Evolutionary conservation across 768 basidiomycete species (phyloP), one percentile per base, ranked within the genome.

Genomic region (Hirschioporus abietinus): DNA sequence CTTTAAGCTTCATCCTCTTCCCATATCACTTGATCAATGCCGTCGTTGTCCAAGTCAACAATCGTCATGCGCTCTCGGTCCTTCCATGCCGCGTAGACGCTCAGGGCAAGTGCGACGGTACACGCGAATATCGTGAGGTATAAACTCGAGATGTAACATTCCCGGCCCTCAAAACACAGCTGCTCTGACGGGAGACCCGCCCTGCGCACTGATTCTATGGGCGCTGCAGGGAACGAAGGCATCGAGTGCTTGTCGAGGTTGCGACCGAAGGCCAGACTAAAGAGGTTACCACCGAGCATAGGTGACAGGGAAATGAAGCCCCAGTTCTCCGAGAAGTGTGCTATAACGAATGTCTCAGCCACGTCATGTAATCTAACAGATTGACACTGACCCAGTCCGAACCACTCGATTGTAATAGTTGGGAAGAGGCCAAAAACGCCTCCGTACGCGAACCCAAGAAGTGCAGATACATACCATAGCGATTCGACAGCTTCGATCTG

Each of bases 371-470:
- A 27, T 15, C 35, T 25, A 35, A 34, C 27, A 60, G 36, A 35
- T 59, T 6, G 27, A 12, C 1, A 86, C 90, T 72, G 71, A 92
- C 92, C 80, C 72, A 96, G 80, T 7, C 94, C 94, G 70, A 95
- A 96, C 92, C 92, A 95, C 70, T 96, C 95, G 26, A 95, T 82
- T 64, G 86, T 82, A 34, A 96, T 81, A n/a, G 89, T 87, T 0
- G 92, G 91, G 72, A 85, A 82, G 58, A 91, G 78, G 1, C 89
- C 90, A 73, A 92, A 94, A 65, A 87, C 73, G 63, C 85, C 82
- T 3, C 93, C 93, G 70, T 95, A 90, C 0, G 88, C 86, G 6
- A 89, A 74, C 0, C 91, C 92, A 0, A 92, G 76, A 15, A 81
- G 66, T 4, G 75, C 77, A 26, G 78, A 78, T 5, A 75, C 84